Base-by-base conservation (phyloP, 1,284 basidiomycete genomes). In the Ganoderma resinaceum region DNA sequence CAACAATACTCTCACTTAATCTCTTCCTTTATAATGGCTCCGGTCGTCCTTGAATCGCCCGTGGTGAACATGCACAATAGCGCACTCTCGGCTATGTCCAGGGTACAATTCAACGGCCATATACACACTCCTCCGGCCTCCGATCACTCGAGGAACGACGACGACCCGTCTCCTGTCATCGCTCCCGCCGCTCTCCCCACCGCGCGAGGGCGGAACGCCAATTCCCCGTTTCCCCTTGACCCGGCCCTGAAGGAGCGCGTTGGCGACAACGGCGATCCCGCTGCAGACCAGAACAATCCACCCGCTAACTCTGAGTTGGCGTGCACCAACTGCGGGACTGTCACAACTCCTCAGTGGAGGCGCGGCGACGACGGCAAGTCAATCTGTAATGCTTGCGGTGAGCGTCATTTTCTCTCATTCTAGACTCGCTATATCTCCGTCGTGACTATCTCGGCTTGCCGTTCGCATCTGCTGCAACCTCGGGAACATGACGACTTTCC, bases 331-430 rank as follows among this genome's bases (percentile, higher is more conserved):
- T 93, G 93, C 80, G 89, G 88, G 29, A 91, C 91, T 20, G 83
- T 85, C 20, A 89, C 89, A 67, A 95, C 94, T 63, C 93, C 94
- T 60, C 86, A 94, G 18, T 95, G 94, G 94, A 84, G 93, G 74
- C 86, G 93, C 74, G 93, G 94, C 77, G 83, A 87, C 61, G 90
- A 93, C 78, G 94, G 94, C 66, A 91, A 91, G 78, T 87, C 91
- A 52, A 88, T 95, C 75, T 95, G 94, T 82, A 95, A 95, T 79
- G 92, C 93, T 66, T 95, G 94, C 80, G 94, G 94, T 95, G 79
- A 89, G 93, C 85, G 42, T 77, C 63, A 71, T 70, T 74, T 70
- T 72, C 69, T 74, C 75, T 71, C 72, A 76, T 72, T 73, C 77
- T 77, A 75, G 74, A 75, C 76, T 75, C 72, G 67, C 70, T 72